phyloP scores from a whole-genome alignment of 2,329 filamentous ascomycete genomes.

The Thielaviopsis populi region DNA sequence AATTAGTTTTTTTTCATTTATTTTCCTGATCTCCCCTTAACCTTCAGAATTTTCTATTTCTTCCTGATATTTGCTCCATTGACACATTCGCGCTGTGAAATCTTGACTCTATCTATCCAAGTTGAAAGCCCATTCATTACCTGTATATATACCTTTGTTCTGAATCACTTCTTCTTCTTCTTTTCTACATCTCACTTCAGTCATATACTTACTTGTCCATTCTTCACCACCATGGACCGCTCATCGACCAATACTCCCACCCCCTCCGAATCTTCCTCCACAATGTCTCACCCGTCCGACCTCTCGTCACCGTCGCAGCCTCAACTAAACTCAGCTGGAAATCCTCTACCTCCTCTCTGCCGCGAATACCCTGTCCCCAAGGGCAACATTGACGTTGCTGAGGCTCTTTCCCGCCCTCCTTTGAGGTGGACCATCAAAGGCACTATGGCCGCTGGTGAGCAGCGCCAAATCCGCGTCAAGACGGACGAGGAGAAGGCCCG shows the following conservation, averaged over 20 bases:
- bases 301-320: background rate
- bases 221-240: background rate
- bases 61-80: background rate
- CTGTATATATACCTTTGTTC: background rate
- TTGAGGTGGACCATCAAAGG: constrained; percentile 29
- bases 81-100: background rate
- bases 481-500: constrained; percentile 25
- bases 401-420: constrained; percentile 31
- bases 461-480: constrained; percentile 19
- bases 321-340: constrained; percentile 10
- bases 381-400: constrained; percentile 27
- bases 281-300: background rate
- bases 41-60: background rate
- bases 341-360: constrained; percentile 25
- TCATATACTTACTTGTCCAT: background rate
- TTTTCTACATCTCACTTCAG: background rate
- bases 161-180: background rate
- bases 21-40: background rate
- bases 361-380: constrained; percentile 29
- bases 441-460: constrained; percentile 23
- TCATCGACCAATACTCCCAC: constrained; percentile 15
- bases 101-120: too few relatives aligned
- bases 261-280: constrained; percentile 6
- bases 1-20: background rate
- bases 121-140: too few relatives aligned